Evolutionary conservation across 1,284 basidiomycete species (phyloP).

Genomic region (Boletus holoroseus): DNA sequence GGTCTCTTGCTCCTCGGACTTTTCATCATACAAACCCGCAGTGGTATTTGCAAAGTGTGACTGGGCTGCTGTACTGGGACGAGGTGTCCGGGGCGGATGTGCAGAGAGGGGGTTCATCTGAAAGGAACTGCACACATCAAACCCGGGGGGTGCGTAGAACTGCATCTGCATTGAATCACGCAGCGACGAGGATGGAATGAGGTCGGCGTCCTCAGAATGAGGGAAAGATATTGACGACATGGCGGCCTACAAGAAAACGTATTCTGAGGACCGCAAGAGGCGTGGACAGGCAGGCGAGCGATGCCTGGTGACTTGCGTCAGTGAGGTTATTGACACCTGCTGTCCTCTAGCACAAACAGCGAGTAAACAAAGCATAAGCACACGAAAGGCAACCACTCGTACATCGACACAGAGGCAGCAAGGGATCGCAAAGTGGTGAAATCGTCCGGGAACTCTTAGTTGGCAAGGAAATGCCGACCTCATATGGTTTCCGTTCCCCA

Average conservation of each 20-base stretch:
- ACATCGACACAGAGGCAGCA: background rate
- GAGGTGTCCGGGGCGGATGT: constrained; percentile 70
- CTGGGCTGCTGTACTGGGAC: constrained; percentile 29
- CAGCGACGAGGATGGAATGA: constrained; percentile 39
- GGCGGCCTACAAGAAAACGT: constrained; percentile 3
- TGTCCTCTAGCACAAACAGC: constrained; percentile 17
- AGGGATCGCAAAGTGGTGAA: background rate
- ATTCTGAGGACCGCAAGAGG: background rate
- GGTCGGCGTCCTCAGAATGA: constrained; percentile 29
- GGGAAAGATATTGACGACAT: constrained; percentile 53
- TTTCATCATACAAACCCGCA: constrained; percentile 25
- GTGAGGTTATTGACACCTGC: background rate
- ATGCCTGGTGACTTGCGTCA: background rate
- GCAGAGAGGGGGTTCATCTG: constrained; percentile 74
- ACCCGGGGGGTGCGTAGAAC: constrained; percentile 39
- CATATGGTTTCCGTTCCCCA: constrained; percentile 33
- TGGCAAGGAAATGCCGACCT: constrained; percentile 21
- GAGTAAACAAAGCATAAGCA: constrained; percentile 20
- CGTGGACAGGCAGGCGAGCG: background rate
- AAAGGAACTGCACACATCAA: constrained; percentile 45
- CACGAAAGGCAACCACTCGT: background rate
- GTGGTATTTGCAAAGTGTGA: constrained; percentile 21
- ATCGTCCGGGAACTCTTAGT: background rate
- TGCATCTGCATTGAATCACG: constrained; percentile 34
- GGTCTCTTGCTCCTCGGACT: constrained; percentile 35